Evolutionary conservation across 108 stramenopile species (phyloP), one percentile per base, ranked within the genome.

Genomic region (Cyclotella sp.): DNA sequence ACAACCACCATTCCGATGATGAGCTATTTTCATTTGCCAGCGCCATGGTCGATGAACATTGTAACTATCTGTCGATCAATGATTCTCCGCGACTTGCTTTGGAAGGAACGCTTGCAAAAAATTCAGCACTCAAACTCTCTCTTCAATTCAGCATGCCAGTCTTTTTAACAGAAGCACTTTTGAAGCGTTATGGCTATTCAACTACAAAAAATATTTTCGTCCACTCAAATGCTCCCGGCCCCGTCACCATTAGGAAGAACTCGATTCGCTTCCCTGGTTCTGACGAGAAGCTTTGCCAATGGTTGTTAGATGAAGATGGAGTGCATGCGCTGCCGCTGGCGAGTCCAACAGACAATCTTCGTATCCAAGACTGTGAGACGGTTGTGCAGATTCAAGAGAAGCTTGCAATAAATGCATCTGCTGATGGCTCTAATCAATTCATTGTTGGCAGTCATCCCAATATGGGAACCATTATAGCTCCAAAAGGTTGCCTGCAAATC

Each of bases 201-300:
- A 53, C 29, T 42, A 51, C 82, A 16, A 43, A 79, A 53, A 19
- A 79, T 43, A 75, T 83, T 27, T 79, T 72, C 29, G 18, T 4
- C 6, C 11, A 78, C 15, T 68, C 67, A 46, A 79, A 79, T 42
- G 26, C 41, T 19, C 78, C 78, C 3, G 82, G 82, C 2, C 82
- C 82, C 6, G 60, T 83, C 6, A 83, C 82, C 19, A 68, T 83
- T 18, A 43, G 82, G 51, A 74, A 53, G 59, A 83, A 83, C 73
- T 45, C 78, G 61, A 68, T 83, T n/a, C 41, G 22, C 67, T 83
- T 79, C 45, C 55, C 63, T 8, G 73, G 73, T 34, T 47, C 82
- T 0, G 82, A 83, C 65, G 68, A 68, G 14, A 73, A 79, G 11
- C 54, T 83, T 46, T 74, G 73, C 21, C 29, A 34, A 16, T 79